Evolutionary conservation across 805 yeast genomes (phyloP), one percentile per base, ranked within the genome.

Genomic region (Candida loeiensis): DNA sequence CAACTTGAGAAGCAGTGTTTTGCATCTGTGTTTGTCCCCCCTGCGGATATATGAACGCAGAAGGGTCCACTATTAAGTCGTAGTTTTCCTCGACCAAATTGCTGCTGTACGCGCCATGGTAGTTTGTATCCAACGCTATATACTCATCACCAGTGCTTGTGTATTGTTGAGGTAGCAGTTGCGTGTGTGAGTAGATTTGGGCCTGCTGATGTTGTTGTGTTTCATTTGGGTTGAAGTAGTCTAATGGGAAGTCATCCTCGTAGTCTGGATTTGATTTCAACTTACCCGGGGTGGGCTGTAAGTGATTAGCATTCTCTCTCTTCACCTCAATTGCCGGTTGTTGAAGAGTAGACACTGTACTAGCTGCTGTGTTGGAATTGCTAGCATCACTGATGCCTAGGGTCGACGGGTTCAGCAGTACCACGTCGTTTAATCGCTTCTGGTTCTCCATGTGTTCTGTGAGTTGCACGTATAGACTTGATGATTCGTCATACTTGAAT

Each of bases 211-310:
- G 24, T 18, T 37, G 40, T 26, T 22, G 37, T 6, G 64, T 61
- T 44, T 63, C 58, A 19, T 63, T 69, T 3, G 64, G 61, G 15
- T 79, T 78, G 52, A 82, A 73, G 54, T 80, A 82, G 49, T 82
- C 89, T 40, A 83, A 58, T 3, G 90, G 89, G 61, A 82, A 82
- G 52, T 82, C 89, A 45, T 80, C 83, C 36, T 77, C 81, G 21
- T 70, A 69, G 18, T 63, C 67, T 3, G 58, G 47, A n/a, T 36
- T 28, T 4, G 41, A 34, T 34, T 55, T 53, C 25, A 44, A 41
- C 32, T 62, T 59, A 3, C 51, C 49, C 4, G 57, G 61, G 6
- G 61, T 54, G 9, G 48, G 56, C 26, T 51, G 49, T 15, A 33
- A 28, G 17, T 51, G 32, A 33, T 48, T 51, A 5, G 40, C 58